Percentiles rank a stretch among this genome's conserved stretches.
Evolutionary conservation across 2,329 filamentous ascomycete species (phyloP).

Genomic region (Fusarium sp.): DNA sequence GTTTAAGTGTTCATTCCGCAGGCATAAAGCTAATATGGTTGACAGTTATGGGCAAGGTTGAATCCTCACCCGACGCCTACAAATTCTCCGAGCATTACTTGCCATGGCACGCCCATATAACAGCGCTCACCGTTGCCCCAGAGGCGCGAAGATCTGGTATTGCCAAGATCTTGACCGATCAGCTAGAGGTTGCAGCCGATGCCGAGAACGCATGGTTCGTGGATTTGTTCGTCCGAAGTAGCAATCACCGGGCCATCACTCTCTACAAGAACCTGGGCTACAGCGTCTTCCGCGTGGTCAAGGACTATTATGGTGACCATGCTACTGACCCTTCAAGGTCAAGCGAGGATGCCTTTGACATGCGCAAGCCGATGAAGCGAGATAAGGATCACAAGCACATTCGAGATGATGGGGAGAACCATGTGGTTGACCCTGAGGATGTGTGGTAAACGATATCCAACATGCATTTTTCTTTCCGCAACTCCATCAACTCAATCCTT

Average conservation of each 20-base stretch:
- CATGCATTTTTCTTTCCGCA: constrained; percentile 8
- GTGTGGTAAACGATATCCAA: constrained; percentile 71
- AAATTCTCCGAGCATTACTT: constrained; percentile 87
- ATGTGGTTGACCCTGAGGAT: constrained; percentile 82
- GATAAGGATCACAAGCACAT: constrained; percentile 82
- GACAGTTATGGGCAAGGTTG: constrained; percentile 96
- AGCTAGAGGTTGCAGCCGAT: constrained; percentile 85
- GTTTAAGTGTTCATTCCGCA: constrained; percentile 30
- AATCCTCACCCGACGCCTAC: constrained; percentile 82
- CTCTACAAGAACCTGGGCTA: constrained; percentile 95
- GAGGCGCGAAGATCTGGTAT: constrained; percentile 86
- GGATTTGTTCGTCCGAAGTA: constrained; percentile 90
- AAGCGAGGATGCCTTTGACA: constrained; percentile 92
- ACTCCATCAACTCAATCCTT: constrained; percentile 56
- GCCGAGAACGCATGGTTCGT: constrained; percentile 92
- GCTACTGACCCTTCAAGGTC: constrained; percentile 69
- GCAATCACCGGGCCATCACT: constrained; percentile 86
- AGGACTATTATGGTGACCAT: constrained; percentile 93
- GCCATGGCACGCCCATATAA: constrained; percentile 99
- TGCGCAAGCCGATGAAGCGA: constrained; percentile 89
- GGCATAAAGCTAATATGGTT: constrained; percentile 37
- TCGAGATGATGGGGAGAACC: constrained; percentile 81
- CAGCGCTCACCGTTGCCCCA: constrained; percentile 91
- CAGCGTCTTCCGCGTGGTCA: constrained; percentile 86
- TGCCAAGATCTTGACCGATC: constrained; percentile 82